Conservation (phyloP, 345 rosid genomes). For the Ailanthus altissimus region DNA sequence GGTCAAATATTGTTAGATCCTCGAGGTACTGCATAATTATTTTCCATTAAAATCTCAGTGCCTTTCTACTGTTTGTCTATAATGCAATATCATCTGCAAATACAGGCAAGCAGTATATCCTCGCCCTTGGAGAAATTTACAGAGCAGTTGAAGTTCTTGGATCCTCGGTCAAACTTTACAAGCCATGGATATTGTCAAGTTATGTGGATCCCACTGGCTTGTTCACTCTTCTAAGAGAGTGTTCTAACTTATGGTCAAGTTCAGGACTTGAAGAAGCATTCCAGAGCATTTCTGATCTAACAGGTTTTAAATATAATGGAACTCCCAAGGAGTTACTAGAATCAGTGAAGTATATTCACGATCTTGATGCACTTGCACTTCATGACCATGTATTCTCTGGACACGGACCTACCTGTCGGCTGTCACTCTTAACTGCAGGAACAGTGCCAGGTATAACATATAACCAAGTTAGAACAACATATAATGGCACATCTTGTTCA, state of each 20-base stretch:
- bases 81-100: constrained; percentile 5
- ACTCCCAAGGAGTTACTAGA: constrained; percentile 38
- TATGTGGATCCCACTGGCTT: constrained; percentile 36
- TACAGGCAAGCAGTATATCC: constrained; percentile 62
- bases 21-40: constrained; percentile 48
- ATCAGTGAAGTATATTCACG: constrained; percentile 49
- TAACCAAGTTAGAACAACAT: background rate
- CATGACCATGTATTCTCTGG: constrained; percentile 45
- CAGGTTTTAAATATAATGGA: constrained; percentile 32
- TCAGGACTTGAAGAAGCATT: constrained; percentile 79
- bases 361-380: constrained; percentile 45
- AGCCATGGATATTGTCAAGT: constrained; percentile 67
- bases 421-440: constrained; percentile 53
- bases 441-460: constrained; percentile 56
- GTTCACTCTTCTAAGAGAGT: constrained; percentile 54
- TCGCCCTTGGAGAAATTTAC: constrained; percentile 82
- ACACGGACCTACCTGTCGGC: constrained; percentile 51
- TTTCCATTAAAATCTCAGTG: background rate
- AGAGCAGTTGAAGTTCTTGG: constrained; percentile 66
- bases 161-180: constrained; percentile 61
- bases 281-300: constrained; percentile 36
- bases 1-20: constrained; percentile 47
- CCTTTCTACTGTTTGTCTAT: background rate
- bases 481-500: background rate
- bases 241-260: constrained; percentile 62